Percentiles rank a stretch among this genome's conserved stretches.
These are phyloP conservation scores for Nemania sp. DNA, from an alignment of 2,329 filamentous ascomycete species.

Conservation along the genomic window DNA sequence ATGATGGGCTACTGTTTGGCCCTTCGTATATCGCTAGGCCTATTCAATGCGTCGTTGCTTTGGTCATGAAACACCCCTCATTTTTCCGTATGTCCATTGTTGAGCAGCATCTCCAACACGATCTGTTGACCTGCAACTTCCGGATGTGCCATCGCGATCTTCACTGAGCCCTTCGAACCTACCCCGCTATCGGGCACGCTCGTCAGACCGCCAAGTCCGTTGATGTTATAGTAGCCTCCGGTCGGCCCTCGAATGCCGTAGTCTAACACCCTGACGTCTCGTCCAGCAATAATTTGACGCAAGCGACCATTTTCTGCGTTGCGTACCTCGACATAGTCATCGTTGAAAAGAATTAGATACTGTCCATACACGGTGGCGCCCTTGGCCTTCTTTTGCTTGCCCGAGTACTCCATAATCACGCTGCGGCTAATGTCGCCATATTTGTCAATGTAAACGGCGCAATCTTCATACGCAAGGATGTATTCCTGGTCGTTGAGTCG, in stretches of 20 bases:
- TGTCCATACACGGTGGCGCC: slow-evolving; percentile 87
- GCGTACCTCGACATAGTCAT: slow-evolving; percentile 94
- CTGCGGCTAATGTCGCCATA: slow-evolving; percentile 92
- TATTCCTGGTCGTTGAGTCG: slow-evolving; percentile 90
- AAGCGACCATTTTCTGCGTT: slow-evolving; percentile 95
- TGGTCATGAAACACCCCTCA: slow-evolving; percentile 28
- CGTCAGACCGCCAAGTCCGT: slow-evolving; percentile 38
- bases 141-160: slow-evolving; percentile 94
- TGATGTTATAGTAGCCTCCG: slow-evolving; percentile 46
- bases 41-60: slow-evolving; percentile 5
- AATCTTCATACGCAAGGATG: slow-evolving; percentile 90
- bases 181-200: slow-evolving; percentile 44
- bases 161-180: slow-evolving; percentile 74
- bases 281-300: slow-evolving; percentile 89
- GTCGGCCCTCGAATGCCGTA: slow-evolving; percentile 72
- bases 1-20: too few species aligned
- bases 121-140: slow-evolving; percentile 83
- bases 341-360: slow-evolving; percentile 91
- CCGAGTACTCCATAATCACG: slow-evolving; percentile 99
- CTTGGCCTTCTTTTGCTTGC: slow-evolving; percentile 76
- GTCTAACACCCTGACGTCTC: slow-evolving; percentile 88
- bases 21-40: background rate
- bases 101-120: slow-evolving; percentile 88
- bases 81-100: slow-evolving; percentile 73
- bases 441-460: slow-evolving; percentile 97